Percentiles rank a stretch among this genome's conserved stretches.
These are phyloP conservation scores for Lachnellula occidentalis DNA, from an alignment of 2,329 filamentous ascomycete species.

Conservation along the genomic window DNA sequence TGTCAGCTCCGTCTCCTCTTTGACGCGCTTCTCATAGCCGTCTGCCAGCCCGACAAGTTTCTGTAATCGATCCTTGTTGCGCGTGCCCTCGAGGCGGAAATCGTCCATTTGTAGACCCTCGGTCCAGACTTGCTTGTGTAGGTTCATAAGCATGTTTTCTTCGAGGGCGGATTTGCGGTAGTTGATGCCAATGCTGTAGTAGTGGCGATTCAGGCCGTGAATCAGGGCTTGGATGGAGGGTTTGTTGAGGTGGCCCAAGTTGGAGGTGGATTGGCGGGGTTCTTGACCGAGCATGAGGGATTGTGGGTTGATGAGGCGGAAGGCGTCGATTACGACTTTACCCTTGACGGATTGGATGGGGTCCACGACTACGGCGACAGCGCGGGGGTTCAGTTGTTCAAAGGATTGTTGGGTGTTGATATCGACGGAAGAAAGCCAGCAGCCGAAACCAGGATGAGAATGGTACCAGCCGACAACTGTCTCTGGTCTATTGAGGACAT, in stretches of 20 bases:
- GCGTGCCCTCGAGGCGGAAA: constrained; percentile 76
- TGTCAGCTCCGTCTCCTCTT: constrained; percentile 94
- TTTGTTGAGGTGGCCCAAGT: constrained; percentile 97
- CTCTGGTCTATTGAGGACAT: constrained; percentile 61
- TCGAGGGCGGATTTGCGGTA: constrained; percentile 96
- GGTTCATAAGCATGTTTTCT: constrained; percentile 99
- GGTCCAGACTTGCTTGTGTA: constrained; percentile 99
- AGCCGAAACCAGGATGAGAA: constrained; percentile 97
- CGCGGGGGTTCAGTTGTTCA: constrained; percentile 93
- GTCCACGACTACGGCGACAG: constrained; percentile 95
- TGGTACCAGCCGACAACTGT: constrained; percentile 99
- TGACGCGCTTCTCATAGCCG: constrained; percentile 97
- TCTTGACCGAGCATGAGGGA: constrained; percentile 97
- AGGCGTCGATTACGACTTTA: constrained; percentile 98
- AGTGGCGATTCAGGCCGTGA: constrained; percentile 95
- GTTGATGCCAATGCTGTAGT: constrained; percentile 98
- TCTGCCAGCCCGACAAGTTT: constrained; percentile 85
- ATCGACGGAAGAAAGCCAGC: constrained; percentile 97
- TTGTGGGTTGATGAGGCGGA: constrained; percentile 97
- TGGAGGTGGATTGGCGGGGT: constrained; percentile 94
- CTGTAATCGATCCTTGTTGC: constrained; percentile 84
- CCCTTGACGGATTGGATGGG: constrained; percentile 99
- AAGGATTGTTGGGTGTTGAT: constrained; percentile 99
- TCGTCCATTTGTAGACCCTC: constrained; percentile 96
- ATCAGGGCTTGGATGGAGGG: constrained; percentile 99